Evolutionary conservation across 345 rosid species (phyloP), one percentile per base, ranked within the genome.

Genomic region (Kandelia obovata): DNA sequence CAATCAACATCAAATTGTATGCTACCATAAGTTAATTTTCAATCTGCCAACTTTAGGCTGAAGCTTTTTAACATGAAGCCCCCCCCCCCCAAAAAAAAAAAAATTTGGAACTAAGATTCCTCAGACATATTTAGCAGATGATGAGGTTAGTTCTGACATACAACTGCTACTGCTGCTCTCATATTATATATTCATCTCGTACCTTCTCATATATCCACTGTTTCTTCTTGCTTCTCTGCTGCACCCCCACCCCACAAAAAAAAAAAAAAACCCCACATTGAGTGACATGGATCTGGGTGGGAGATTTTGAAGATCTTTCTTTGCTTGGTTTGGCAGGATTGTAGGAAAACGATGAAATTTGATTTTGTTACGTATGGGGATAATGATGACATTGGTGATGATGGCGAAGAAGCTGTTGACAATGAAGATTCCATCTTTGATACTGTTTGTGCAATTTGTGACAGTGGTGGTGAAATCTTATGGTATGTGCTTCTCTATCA

Each of bases 401-500:
- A 53, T 37, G 67, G 43, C 11, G 1, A 35, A 35, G 43, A 35
- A 35, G 43, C 10, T 35, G 43, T 7, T 35, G 43, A 20, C 27
- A 46, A 35, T 26, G 65, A 47, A 5, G 58, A 61, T 19, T 20
- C 16, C 47, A n/a, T 35, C 49, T 73, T 53, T 60, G 77, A 73
- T 46, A 51, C 35, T 26, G 77, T 67, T 67, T 73, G 77, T 34
- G 72, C 67, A 56, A 51, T 73, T 61, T 73, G 77, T 55, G 77
- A 73, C 15, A 49, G 67, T 52, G 77, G 77, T 56, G 77, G 77
- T n/a, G 5, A 61, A 5, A 13, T 73, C 35, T 66, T 73, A 67
- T 53, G 72, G 77, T 73, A 67, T 51, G 67, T 5, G 15, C 19
- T 43, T 10, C 43, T 23, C 30, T 32, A 19, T 67, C 27, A 25